Evolutionary conservation across 768 basidiomycete genomes (phyloP), one percentile per base, ranked within the genome.

Genomic region (Mycena epipterygia): DNA sequence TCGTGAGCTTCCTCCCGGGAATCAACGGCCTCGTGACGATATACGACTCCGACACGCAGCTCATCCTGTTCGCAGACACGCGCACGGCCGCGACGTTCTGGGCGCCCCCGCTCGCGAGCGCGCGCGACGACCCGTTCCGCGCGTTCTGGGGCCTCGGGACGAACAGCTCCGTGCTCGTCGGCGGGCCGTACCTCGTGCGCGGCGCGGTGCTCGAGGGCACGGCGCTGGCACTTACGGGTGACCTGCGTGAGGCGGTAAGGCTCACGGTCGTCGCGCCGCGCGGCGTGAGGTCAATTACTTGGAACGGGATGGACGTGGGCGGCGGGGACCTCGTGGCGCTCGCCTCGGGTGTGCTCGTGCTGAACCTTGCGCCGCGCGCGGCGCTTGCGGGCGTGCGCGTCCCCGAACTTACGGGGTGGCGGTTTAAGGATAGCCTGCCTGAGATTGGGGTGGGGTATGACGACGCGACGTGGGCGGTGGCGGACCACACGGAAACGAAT

Each of bases 141-240:
- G 87, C 87, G 70, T 95, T 84, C 84, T 95, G 91, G 91, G 85
- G 89, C 63, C 79, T 93, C 53, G 94, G 94, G 29, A 89, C 91
- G n/a, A 94, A 93, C 73, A 77, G 84, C 7, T 88, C 91, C 7
- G 83, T 93, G 32, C 83, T 96, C 0, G 84, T 92, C 29, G 88
- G 88, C 33, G 91, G 91, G 1, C 91, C 91, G 2, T 88, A 91
- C 71, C 85, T 92, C 42, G 89, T 91, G 9, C 88, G 91, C 35
- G 84, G 80, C 48, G 91, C 89, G 0, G 80, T 80, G 16, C 81
- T 91, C 41, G 79, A 70, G 41, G 25, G 86, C 69, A 85, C 77
- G 73, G 83, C 62, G 5, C 87, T 96, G 5, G 87, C 86, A 8
- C 80, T 96, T n/a, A 79, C 83, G 8, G 95, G 95, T 4, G 95